phyloP scores from a whole-genome alignment of 768 basidiomycete species.

The Lactifluus rugatus region DNA sequence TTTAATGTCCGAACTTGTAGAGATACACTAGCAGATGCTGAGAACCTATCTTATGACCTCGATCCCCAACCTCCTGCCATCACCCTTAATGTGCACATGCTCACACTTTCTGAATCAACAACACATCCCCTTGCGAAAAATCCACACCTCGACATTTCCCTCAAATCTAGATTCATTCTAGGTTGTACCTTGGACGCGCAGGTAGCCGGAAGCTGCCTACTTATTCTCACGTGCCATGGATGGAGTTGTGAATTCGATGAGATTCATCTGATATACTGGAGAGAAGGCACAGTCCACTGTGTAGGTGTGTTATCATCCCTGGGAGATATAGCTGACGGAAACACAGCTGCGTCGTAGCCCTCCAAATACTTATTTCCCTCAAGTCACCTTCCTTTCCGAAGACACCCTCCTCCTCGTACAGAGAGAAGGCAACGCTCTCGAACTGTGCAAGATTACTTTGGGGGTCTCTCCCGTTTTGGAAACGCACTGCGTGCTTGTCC shows the following conservation, averaged over 20 bases:
- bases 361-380: slow-evolving; percentile 13
- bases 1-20: background rate
- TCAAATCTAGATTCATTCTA: slow-evolving; percentile 13
- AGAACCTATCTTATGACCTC: slow-evolving; percentile 1
- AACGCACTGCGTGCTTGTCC: slow-evolving; percentile 9
- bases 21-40: background rate
- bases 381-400: slow-evolving; percentile 11
- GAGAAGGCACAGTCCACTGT: slow-evolving; percentile 6
- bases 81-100: slow-evolving; percentile 7
- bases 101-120: slow-evolving; percentile 10
- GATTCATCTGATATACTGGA: slow-evolving; percentile 13
- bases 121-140: slow-evolving; percentile 10
- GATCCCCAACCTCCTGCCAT: slow-evolving; percentile 2
- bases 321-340: background rate
- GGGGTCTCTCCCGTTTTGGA: slow-evolving; percentile 1
- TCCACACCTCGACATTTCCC: slow-evolving; percentile 4
- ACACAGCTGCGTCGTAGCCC: slow-evolving; percentile 11
- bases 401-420: slow-evolving; percentile 11
- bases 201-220: slow-evolving; percentile 7
- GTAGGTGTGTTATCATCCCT: background rate
- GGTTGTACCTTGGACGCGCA: slow-evolving; percentile 12
- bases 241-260: slow-evolving; percentile 14
- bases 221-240: slow-evolving; percentile 12
- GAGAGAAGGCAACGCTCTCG: slow-evolving; percentile 14
- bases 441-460: slow-evolving; percentile 7